Evolutionary conservation across 306 rosid species (phyloP).

Genomic region (Sindora glabra): DNA sequence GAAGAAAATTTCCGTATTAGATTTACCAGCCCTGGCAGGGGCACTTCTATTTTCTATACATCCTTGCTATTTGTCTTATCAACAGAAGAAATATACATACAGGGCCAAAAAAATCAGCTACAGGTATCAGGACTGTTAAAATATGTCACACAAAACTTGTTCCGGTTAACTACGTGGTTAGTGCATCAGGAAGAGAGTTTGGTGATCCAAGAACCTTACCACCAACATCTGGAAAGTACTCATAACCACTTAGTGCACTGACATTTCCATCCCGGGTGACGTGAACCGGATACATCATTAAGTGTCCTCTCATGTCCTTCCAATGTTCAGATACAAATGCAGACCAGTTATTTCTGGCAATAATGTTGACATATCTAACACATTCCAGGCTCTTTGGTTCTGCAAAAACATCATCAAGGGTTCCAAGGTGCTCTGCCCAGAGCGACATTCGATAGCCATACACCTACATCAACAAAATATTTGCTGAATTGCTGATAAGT

Average conservation of each 20-base stretch:
- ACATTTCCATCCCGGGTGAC: slow-evolving; percentile 26
- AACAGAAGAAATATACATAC: slow-evolving; percentile 3
- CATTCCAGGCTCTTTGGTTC: slow-evolving; percentile 36
- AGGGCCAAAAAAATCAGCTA: not conserved
- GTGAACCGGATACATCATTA: slow-evolving; percentile 37
- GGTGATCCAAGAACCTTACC: slow-evolving; percentile 41
- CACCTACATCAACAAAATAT: slow-evolving; percentile 16
- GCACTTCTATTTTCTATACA: not conserved
- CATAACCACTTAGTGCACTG: slow-evolving; percentile 15
- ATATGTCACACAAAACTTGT: not conserved
- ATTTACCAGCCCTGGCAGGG: not conserved
- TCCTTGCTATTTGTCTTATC: not conserved
- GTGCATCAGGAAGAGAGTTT: slow-evolving; percentile 35
- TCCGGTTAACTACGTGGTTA: slow-evolving; percentile 24
- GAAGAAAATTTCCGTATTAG: not conserved
- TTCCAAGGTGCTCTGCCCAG: slow-evolving; percentile 46
- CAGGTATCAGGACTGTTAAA: not conserved
- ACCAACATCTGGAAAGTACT: slow-evolving; percentile 43
- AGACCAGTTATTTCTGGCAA: slow-evolving; percentile 29
- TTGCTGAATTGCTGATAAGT: too few relatives aligned
- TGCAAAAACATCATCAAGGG: slow-evolving; percentile 16
- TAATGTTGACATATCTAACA: slow-evolving; percentile 16
- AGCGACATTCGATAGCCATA: slow-evolving; percentile 46
- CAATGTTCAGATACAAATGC: slow-evolving; percentile 32
- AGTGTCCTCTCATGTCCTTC: slow-evolving; percentile 27